Evolutionary conservation across 75 land plant genomes (phyloP).

Genomic region (Selaginella tamariscina): DNA sequence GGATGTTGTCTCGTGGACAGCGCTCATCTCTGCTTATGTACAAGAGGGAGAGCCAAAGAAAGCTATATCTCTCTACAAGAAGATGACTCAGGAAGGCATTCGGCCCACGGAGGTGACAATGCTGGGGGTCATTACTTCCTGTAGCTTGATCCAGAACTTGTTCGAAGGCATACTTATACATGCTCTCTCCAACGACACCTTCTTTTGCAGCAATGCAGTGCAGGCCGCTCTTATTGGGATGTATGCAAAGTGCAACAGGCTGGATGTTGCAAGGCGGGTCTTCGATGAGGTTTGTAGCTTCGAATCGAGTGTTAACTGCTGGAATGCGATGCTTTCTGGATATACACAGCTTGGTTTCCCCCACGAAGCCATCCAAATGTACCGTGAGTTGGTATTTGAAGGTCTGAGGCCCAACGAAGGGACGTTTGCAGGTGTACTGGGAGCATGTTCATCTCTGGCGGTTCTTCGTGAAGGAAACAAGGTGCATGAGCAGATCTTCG

Average conservation of each 20-base stretch:
- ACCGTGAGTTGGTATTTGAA: constrained; percentile 13
- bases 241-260: constrained; percentile 17
- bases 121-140: neutral
- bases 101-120: neutral
- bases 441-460: neutral
- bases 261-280: constrained; percentile 5
- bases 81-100: neutral
- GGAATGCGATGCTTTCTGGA: constrained; percentile 23
- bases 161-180: neutral
- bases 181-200: neutral
- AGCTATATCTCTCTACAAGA: neutral
- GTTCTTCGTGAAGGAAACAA: neutral
- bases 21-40: neutral
- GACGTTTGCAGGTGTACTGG: constrained; percentile 4
- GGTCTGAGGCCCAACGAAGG: neutral
- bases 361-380: constrained; percentile 13
- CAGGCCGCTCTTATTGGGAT: neutral
- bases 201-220: neutral
- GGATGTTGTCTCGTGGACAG: constrained; percentile 6
- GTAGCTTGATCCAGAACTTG: neutral
- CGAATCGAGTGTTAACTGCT: constrained; percentile 16
- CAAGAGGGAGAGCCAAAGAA: neutral
- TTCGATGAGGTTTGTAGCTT: constrained; percentile 14
- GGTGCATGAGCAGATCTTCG: constrained; percentile 12
- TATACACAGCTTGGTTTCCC: constrained; percentile 6